Evolutionary conservation across 2,329 filamentous ascomycete species (phyloP), one percentile per base, ranked within the genome.

Genomic region (Verticillium tricorpus): DNA sequence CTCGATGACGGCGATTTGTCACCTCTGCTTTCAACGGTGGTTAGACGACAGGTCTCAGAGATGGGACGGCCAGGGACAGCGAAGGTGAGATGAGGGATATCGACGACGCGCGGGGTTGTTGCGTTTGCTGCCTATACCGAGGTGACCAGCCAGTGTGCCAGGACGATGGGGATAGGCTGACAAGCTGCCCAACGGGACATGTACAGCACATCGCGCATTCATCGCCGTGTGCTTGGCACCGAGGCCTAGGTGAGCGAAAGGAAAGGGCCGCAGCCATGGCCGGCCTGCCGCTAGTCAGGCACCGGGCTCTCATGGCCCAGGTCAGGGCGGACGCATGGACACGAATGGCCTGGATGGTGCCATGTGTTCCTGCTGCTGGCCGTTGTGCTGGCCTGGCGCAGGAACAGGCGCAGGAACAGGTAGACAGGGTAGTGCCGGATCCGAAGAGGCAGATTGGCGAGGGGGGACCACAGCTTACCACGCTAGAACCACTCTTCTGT

Each of bases 301-400:
- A 40, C 56, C 56, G 9, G 34, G 15, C 31, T 25, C 57, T 40
- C 57, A 37, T 12, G 14, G 28, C n/a, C 25, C 31, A 37, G 55
- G 34, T 22, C 54, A 17, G 15, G 28, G n/a, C 25, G 55, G 28
- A 8, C 32, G 55, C 55, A 35, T 37, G 17, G 31, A 7, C 55
- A 57, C 15, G 55, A 19, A 37, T 35, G 64, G 52, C 31, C 45
- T 63, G 62, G 59, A 60, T 62, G 62, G 64, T 64, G 62, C 64
- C 62, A 65, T 63, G 64, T 65, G 64, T 59, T 61, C 57, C 54
- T 34, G 55, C 25, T 58, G 37, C 57, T 58, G 57, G 37, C 40
- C 40, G 40, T 50, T n/a, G 40, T 50, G 40, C 12, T 50, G 40
- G 40, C 40, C 40, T 50, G 40, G 40, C n/a, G 40, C 40, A 50